A percentile compares a stretch with the other conserved stretches of the same genome.
Evolutionary conservation across 106 monocot genomes (phyloP).

Genomic region (Acanthochlamys bracteata): DNA sequence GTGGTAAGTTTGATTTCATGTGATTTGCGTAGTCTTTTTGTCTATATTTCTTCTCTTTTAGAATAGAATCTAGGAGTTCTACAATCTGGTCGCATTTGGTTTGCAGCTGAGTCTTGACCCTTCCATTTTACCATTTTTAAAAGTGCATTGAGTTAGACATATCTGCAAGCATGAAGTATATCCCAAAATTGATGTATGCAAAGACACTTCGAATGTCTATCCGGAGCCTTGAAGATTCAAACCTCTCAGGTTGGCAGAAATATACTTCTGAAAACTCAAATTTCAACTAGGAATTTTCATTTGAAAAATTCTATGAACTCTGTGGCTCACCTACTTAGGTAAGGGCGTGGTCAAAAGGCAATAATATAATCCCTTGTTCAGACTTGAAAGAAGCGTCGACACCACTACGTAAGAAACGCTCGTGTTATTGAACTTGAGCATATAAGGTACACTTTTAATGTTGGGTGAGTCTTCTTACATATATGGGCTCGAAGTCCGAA

Average conservation of each 20-base stretch:
- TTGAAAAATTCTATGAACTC: too few relatives aligned
- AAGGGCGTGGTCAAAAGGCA: too few relatives aligned
- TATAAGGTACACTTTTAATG: too few relatives aligned
- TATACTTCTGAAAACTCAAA: too few relatives aligned
- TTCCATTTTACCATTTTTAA: constrained; percentile 52
- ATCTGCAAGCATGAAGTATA: constrained; percentile 55
- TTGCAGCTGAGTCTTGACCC: constrained; percentile 81
- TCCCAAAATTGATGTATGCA: constrained; percentile 47
- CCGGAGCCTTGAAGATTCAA: constrained; percentile 65
- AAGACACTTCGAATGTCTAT: constrained; percentile 64
- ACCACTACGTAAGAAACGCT: too few relatives aligned
- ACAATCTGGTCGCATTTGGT: not conserved
- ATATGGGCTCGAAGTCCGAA: too few relatives aligned
- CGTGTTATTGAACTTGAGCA: too few relatives aligned
- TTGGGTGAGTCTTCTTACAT: too few relatives aligned
- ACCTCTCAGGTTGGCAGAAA: constrained; percentile 46
- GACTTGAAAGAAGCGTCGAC: too few relatives aligned
- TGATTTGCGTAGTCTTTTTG: not conserved
- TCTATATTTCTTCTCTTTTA: not conserved
- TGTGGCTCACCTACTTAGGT: too few relatives aligned
- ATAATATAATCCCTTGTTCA: too few relatives aligned
- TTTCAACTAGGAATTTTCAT: too few relatives aligned
- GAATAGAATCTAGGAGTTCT: not conserved
- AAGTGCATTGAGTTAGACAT: constrained; percentile 64
- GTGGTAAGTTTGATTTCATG: constrained; percentile 18